Conservation (phyloP, 2,329 filamentous ascomycete species). For the Cordyceps tenuipes region DNA sequence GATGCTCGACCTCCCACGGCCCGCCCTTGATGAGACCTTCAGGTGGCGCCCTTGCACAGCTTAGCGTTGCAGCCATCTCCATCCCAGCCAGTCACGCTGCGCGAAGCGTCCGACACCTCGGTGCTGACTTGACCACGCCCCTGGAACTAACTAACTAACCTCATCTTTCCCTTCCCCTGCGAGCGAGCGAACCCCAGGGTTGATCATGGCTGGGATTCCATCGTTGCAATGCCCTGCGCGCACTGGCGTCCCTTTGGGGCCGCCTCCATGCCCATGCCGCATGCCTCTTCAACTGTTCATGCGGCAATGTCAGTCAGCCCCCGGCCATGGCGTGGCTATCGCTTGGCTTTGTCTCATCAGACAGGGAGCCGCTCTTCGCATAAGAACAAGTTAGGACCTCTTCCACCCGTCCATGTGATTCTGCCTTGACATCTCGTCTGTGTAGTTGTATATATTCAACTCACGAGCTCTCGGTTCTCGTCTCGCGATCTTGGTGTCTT, state of each 20-base stretch:
- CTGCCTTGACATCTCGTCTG: not conserved
- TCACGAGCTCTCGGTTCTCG: not conserved
- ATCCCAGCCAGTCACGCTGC: constrained; percentile 8
- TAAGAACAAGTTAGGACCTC: not conserved
- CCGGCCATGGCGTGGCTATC: not conserved
- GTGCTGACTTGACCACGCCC: not conserved
- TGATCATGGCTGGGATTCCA: not conserved
- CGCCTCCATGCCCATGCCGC: too few relatives aligned
- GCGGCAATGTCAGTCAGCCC: constrained; percentile 9
- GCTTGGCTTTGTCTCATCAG: not conserved
- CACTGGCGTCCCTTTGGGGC: not conserved
- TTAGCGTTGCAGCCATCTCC: not conserved
- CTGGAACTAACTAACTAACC: not conserved
- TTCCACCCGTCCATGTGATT: constrained; percentile 1
- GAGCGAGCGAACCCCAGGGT: constrained; percentile 3
- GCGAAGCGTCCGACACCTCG: not conserved
- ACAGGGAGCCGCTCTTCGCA: not conserved
- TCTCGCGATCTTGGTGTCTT: not conserved
- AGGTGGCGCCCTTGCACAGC: not conserved
- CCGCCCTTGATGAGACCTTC: constrained; percentile 1
- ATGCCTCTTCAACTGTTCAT: not conserved
- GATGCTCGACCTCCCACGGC: not conserved
- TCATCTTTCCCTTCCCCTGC: not conserved
- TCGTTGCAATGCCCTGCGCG: constrained; percentile 2
- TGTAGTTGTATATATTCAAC: constrained; percentile 3